These are phyloP conservation scores for Trichothecium roseum DNA, from an alignment of 2,329 filamentous ascomycete genomes.

Conservation along the genomic window DNA sequence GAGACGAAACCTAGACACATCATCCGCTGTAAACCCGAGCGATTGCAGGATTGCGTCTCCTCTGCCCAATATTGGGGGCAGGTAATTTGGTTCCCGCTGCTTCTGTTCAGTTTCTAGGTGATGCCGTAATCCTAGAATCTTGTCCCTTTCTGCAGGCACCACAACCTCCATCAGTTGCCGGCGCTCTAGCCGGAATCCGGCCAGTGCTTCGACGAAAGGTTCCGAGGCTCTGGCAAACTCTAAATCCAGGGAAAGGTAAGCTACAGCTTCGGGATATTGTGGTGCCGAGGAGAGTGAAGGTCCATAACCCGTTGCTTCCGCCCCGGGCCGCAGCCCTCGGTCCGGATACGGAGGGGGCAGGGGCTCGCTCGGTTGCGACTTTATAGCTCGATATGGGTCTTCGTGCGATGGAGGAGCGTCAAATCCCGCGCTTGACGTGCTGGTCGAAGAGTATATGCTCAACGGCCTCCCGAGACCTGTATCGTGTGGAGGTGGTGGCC, in stretches of 20 bases:
- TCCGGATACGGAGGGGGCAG: slow-evolving; percentile 39
- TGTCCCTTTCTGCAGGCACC: slow-evolving; percentile 38
- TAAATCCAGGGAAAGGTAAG: slow-evolving; percentile 48
- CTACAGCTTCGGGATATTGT: slow-evolving; percentile 38
- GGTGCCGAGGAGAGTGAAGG: slow-evolving; percentile 29
- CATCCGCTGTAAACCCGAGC: slow-evolving; percentile 43
- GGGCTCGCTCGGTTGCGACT: slow-evolving; percentile 41
- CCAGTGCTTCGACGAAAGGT: slow-evolving; percentile 45
- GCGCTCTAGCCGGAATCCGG: slow-evolving; percentile 33
- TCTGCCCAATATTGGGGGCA: slow-evolving; percentile 51
- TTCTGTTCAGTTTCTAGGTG: slow-evolving; percentile 47
- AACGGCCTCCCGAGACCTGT: slow-evolving; percentile 36
- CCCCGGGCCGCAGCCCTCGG: slow-evolving; percentile 28
- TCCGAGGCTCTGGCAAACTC: slow-evolving; percentile 46
- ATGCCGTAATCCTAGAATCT: slow-evolving; percentile 36
- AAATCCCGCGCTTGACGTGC: slow-evolving; percentile 31
- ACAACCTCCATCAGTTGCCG: slow-evolving; percentile 46
- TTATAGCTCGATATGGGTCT: slow-evolving; percentile 39
- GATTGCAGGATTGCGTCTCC: slow-evolving; percentile 44
- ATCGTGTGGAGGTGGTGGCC: slow-evolving; percentile 35
- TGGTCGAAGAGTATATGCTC: slow-evolving; percentile 37
- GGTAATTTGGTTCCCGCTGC: slow-evolving; percentile 49
- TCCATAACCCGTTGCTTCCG: slow-evolving; percentile 38
- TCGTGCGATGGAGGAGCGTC: slow-evolving; percentile 34
- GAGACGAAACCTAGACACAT: slow-evolving; percentile 39